phyloP scores from a whole-genome alignment of 1,139 yeast species.

The Geotrichum candidum region DNA sequence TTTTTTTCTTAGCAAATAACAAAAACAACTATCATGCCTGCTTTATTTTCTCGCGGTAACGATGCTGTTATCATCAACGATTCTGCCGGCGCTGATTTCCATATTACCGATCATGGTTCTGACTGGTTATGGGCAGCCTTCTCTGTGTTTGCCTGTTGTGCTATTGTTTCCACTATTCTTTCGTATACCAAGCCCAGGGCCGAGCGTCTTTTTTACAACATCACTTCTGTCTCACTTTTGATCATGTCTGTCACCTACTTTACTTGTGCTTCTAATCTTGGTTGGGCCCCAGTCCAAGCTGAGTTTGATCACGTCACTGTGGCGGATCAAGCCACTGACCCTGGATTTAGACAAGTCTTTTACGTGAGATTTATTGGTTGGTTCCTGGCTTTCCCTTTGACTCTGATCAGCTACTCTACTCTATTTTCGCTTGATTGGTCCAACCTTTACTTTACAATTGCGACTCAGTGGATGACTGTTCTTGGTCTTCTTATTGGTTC shows the following conservation, averaged over 20 bases:
- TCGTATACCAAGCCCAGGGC: constrained; percentile 37
- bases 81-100: constrained; percentile 41
- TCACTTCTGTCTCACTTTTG: constrained; percentile 44
- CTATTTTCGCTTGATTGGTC: constrained; percentile 41
- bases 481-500: constrained; percentile 51
- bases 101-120: constrained; percentile 54
- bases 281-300: constrained; percentile 50
- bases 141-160: constrained; percentile 42
- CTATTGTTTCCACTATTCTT: constrained; percentile 43
- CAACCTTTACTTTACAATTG: constrained; percentile 39
- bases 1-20: too few relatives aligned
- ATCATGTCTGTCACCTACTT: constrained; percentile 50
- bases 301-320: constrained; percentile 52
- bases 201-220: constrained; percentile 42
- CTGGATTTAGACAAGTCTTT: constrained; percentile 55
- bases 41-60: constrained; percentile 34
- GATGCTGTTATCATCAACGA: constrained; percentile 49
- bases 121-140: constrained; percentile 70
- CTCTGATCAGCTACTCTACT: constrained; percentile 44
- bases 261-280: constrained; percentile 62
- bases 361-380: constrained; percentile 63
- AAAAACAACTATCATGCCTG: background rate
- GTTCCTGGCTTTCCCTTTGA: constrained; percentile 58
- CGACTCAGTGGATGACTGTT: constrained; percentile 47
- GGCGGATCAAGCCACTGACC: constrained; percentile 29